phyloP scores from a whole-genome alignment of 1,139 yeast species.

The Taiozyma sp. region DNA sequence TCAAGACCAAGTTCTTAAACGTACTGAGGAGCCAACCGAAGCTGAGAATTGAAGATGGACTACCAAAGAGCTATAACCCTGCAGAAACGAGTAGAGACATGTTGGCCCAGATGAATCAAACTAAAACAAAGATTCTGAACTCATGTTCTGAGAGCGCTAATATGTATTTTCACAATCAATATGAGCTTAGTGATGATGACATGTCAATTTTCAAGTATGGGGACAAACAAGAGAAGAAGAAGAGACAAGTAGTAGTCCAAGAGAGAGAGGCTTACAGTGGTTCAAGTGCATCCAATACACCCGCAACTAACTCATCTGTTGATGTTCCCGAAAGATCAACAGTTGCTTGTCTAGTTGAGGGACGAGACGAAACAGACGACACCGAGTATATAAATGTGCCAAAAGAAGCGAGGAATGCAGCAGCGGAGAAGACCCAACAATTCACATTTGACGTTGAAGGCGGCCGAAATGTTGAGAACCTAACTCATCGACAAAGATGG shows the following conservation, averaged over 20 bases:
- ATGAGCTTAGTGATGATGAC: conserved; percentile 18
- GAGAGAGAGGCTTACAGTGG: neutral
- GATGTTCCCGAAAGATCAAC: neutral
- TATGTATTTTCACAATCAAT: conserved; percentile 9
- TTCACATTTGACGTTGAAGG: neutral
- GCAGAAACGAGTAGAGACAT: neutral
- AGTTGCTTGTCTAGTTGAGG: neutral
- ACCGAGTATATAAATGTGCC: neutral
- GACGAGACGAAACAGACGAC: neutral
- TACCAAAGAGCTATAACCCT: neutral
- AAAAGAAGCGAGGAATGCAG: neutral
- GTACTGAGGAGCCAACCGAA: neutral
- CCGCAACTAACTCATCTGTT: neutral
- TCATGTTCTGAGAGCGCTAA: conserved; percentile 6
- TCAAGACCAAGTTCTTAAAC: neutral
- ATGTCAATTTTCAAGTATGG: conserved; percentile 7
- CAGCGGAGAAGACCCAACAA: neutral
- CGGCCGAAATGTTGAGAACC: neutral
- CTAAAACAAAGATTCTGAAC: neutral
- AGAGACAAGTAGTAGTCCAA: neutral
- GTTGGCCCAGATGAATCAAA: neutral
- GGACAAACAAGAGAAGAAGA: conserved; percentile 1
- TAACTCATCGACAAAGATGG: neutral
- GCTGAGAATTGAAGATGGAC: neutral
- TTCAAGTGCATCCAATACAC: neutral